Evolutionary conservation across 2,329 filamentous ascomycete genomes (phyloP).

Genomic region (Pestalotiopsis fici): DNA sequence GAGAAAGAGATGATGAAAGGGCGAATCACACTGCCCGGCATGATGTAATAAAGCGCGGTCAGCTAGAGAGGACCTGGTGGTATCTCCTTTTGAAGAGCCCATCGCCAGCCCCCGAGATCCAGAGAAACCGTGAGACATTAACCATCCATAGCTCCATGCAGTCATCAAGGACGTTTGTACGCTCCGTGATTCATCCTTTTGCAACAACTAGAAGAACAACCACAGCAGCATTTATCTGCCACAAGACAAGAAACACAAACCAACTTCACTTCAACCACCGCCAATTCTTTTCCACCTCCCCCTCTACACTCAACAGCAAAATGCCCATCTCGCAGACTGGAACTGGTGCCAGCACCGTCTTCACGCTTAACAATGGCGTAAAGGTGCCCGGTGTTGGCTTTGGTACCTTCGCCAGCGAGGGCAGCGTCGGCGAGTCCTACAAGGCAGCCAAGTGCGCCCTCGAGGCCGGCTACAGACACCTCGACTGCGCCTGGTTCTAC

Average conservation of each 20-base stretch:
- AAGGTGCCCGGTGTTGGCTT: slow-evolving; percentile 65
- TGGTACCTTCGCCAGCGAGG: slow-evolving; percentile 69
- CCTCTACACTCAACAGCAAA: not conserved
- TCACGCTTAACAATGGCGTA: slow-evolving; percentile 52
- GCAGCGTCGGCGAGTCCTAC: slow-evolving; percentile 59
- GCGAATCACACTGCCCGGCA: not conserved
- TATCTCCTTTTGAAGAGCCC: slow-evolving; percentile 5
- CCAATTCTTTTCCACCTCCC: not conserved
- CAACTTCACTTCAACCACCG: not conserved
- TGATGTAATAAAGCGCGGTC: slow-evolving; percentile 8
- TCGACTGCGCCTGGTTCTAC: slow-evolving; percentile 71
- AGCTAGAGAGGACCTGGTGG: not conserved
- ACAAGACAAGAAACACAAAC: not conserved
- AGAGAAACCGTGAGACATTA: not conserved
- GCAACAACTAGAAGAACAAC: not conserved
- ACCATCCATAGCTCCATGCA: not conserved
- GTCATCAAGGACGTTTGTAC: slow-evolving; percentile 15
- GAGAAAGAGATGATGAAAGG: slow-evolving; percentile 2
- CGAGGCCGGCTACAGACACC: slow-evolving; percentile 64
- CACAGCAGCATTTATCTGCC: not conserved
- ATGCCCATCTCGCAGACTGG: slow-evolving; percentile 3
- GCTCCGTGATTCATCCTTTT: slow-evolving; percentile 7
- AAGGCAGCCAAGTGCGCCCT: slow-evolving; percentile 65
- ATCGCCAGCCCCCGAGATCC: not conserved
- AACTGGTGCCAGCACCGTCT: slow-evolving; percentile 28